Evolutionary conservation across 257 asterid genomes (phyloP), one percentile per base, ranked within the genome.

Genomic region (Echites panduratus): DNA sequence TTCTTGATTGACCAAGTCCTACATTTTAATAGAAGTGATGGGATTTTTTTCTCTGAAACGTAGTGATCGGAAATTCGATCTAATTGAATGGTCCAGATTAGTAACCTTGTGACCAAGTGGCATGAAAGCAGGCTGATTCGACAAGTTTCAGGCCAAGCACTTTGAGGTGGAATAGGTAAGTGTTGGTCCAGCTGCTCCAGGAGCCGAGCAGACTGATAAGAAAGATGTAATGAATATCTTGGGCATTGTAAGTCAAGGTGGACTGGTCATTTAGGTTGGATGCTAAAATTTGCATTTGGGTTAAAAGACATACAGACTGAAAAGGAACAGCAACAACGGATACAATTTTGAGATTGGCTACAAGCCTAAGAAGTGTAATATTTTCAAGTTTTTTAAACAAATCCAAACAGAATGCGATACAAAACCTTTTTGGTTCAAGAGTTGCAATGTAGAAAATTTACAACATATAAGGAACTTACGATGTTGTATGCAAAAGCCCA

Each of bases 401-500:
- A 70, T 32, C 66, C 32, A 17, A 68, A 70, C 65, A 52, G 24
- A 57, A 40, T 12, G 43, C 17, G 41, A 35, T 8, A 35, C 53
- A 38, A 44, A 45, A 9, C 5, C 8, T n/a, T 29, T 38, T 20
- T 19, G 7, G 52, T 11, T 16, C 35, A 68, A 24, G 19, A 72
- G 27, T 10, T 22, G 48, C 62, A 41, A 12, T 2, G 65, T 57
- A 24, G 24, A 27, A 17, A 49, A 61, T 70, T 78, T 65, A 80
- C 69, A 78, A 54, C 35, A 71, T 50, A 19, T 27, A 45, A 44
- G 41, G 76, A 74, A 82, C 99, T 87, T 87, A 92, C 99, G 59
- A 95, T 90, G 81, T 92, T 95, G 93, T 92, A 92, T 22, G 90
- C 98, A 74, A 95, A 95, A 61, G 99, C 99, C 99, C 99, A 95